Conservation (phyloP, 139 green algal species). For the Zygnema circumcarinatum region DNA sequence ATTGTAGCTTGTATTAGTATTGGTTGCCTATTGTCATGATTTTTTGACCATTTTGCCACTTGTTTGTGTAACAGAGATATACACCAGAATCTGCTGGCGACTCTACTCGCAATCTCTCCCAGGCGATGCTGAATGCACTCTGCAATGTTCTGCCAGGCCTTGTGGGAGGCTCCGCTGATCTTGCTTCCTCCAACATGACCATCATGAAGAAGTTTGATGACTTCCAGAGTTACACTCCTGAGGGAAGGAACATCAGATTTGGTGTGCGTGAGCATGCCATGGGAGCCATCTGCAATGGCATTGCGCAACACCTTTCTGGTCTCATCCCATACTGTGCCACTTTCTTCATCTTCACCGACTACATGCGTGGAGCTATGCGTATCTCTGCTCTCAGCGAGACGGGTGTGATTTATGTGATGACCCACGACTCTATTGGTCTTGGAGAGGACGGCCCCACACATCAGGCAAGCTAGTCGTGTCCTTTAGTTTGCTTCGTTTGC, state of each 20-base stretch:
- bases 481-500: not conserved
- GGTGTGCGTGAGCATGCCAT: slow-evolving; percentile 98
- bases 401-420: slow-evolving; percentile 96
- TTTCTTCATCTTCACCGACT: slow-evolving; percentile 99
- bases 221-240: slow-evolving; percentile 95
- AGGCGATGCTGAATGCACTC: slow-evolving; percentile 95
- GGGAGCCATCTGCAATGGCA: slow-evolving; percentile 96
- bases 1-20: too few species aligned
- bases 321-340: slow-evolving; percentile 97
- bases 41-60: too few species aligned
- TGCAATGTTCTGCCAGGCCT: slow-evolving; percentile 88
- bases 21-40: too few species aligned
- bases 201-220: slow-evolving; percentile 98
- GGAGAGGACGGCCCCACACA: slow-evolving; percentile 99
- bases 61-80: slow-evolving; percentile 64
- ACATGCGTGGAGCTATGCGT: slow-evolving; percentile 97
- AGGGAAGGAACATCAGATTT: slow-evolving; percentile 96
- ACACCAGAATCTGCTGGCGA: slow-evolving; percentile 92
- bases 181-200: slow-evolving; percentile 98
- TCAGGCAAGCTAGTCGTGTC: slow-evolving; percentile 47
- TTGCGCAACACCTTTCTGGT: slow-evolving; percentile 86
- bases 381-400: slow-evolving; percentile 90
- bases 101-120: slow-evolving; percentile 93
- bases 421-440: slow-evolving; percentile 99
- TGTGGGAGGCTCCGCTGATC: slow-evolving; percentile 93